phyloP scores from a whole-genome alignment of 768 basidiomycete genomes.

The Saitozyma sp. region DNA sequence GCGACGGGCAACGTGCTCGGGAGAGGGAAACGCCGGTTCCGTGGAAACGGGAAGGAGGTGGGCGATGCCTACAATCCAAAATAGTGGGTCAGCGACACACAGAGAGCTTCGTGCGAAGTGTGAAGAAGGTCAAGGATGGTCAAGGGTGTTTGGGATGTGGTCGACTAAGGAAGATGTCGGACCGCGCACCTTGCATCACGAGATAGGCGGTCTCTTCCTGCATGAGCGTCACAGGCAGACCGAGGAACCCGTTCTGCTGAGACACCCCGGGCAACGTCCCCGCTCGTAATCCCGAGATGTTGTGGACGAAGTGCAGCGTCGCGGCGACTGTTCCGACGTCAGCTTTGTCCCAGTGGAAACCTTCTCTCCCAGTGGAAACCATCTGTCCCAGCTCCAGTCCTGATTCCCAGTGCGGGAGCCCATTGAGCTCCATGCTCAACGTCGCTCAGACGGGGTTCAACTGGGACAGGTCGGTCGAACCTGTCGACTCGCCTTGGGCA shows the following conservation, averaged over 20 bases:
- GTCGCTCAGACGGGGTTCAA: too few relatives aligned
- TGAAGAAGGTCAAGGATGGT: not conserved
- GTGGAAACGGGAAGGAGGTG: conserved; percentile 68
- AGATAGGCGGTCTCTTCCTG: conserved; percentile 91
- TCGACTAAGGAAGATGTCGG: not conserved
- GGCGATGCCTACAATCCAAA: conserved; percentile 62
- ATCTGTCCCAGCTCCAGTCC: not conserved
- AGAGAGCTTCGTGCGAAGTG: conserved; percentile 1
- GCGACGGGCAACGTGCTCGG: conserved; percentile 54
- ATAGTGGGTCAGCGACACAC: not conserved
- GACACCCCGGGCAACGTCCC: conserved; percentile 93
- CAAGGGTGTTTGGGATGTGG: not conserved
- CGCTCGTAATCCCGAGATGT: conserved; percentile 76
- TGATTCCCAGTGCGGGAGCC: not conserved
- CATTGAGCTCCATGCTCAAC: not conserved
- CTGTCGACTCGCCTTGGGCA: conserved; percentile 63
- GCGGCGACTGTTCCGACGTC: conserved; percentile 66
- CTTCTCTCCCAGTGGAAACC: not conserved
- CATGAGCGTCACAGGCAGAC: conserved; percentile 80
- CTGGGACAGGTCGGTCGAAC: not conserved
- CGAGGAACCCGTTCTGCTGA: conserved; percentile 95
- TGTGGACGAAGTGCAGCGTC: conserved; percentile 72
- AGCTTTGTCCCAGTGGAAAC: not conserved
- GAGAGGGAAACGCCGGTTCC: conserved; percentile 58
- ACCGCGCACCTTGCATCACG: conserved; percentile 68